A percentile compares a stretch with the other conserved stretches of the same genome.
These are phyloP conservation scores for Hypoxylon crocopeplum DNA, from an alignment of 495 filamentous ascomycete genomes.

Conservation along the genomic window DNA sequence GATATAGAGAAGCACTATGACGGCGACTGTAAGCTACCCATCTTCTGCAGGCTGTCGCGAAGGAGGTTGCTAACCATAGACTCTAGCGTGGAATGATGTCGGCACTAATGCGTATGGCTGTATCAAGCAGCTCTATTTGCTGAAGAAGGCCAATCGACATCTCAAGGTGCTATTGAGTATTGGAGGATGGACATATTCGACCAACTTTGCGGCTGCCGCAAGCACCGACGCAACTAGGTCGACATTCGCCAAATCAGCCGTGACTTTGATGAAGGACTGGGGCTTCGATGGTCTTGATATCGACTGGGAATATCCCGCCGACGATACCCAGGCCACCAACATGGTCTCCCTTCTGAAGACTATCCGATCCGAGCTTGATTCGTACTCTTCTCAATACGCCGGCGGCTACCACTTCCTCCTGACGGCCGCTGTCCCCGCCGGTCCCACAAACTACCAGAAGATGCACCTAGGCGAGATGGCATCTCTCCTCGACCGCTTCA, in stretches of 20 bases:
- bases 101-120: constrained; percentile 80
- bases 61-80: constrained; percentile 14
- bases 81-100: constrained; percentile 50
- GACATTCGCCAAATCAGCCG: constrained; percentile 71
- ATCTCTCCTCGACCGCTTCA: constrained; percentile 79
- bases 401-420: constrained; percentile 70
- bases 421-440: constrained; percentile 71
- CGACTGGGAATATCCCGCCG: constrained; percentile 64
- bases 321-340: constrained; percentile 68
- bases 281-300: constrained; percentile 57
- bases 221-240: constrained; percentile 59
- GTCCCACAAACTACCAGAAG: constrained; percentile 69
- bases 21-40: constrained; percentile 46
- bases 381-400: constrained; percentile 59
- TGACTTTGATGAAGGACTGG: constrained; percentile 69
- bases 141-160: constrained; percentile 83
- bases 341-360: constrained; percentile 74
- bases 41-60: background rate
- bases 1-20: constrained; percentile 80
- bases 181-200: constrained; percentile 88
- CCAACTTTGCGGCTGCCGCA: constrained; percentile 76
- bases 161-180: constrained; percentile 89
- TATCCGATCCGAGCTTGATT: constrained; percentile 69
- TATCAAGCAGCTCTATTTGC: constrained; percentile 83
- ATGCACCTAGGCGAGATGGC: constrained; percentile 72